Evolutionary conservation across 1,139 yeast species (phyloP), one percentile per base, ranked within the genome.

Genomic region (Spathaspora jeffriesii): DNA sequence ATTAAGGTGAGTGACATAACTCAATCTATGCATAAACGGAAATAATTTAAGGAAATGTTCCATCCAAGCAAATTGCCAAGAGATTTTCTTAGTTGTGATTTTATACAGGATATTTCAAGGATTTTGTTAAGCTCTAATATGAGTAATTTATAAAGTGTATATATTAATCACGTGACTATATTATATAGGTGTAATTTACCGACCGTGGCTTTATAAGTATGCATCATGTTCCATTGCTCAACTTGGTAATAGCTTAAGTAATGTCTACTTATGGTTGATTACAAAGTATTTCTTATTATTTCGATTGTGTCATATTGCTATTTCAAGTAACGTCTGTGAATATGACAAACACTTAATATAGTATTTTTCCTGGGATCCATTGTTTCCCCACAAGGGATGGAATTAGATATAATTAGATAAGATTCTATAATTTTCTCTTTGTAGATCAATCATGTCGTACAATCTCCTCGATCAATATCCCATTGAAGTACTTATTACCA

Each of bases 401-500:
- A 34, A 34, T 34, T 18, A 32, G 20, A 32, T 32, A 5, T 22
- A 22, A 22, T 22, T 9, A 22, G 9, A 22, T 6, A 6, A 6
- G 25, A 22, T 22, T 22, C n/a, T 22, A 22, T 22, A 25, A 25
- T 25, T 14, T 30, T n/a, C 34, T 30, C 18, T 14, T 11, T 6
- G 15, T n/a, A 11, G 7, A 30, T 11, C 15, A 3, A 14, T 5
- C 18, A 30, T 30, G 32, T 28, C 3, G 21, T 15, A 32, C 14
- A 18, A 18, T 34, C 3, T 39, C 18, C 42, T 43, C 22, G 49
- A 48, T 28, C 23, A 9, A 22, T 50, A 45, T 25, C 55, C 54
- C 8, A 13, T 43, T 17, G 57, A 54, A 21, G 31, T 55, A 17
- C 36, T 55, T 5, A 36, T 41, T 11, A 25, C 32, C 13, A 47